phyloP scores from a whole-genome alignment of 352 stramenopile species.

The Globisporangium radiosum region DNA sequence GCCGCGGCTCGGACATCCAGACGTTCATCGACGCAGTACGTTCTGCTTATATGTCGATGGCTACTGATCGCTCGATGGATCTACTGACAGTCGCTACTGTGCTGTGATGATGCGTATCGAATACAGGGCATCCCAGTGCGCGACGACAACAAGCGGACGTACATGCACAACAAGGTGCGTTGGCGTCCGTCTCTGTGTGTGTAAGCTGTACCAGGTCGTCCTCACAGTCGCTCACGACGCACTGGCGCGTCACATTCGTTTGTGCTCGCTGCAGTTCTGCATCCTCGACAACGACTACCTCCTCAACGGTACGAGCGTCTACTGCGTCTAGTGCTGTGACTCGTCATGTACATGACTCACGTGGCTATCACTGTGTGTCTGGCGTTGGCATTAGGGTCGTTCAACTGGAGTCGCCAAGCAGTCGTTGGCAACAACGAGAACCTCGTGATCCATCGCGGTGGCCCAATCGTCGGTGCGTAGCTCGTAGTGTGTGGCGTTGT shows the following conservation, averaged over 20 bases:
- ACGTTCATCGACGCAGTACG: conserved; percentile 65
- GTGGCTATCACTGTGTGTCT: neutral
- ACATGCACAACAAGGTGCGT: conserved; percentile 69
- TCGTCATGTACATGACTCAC: neutral
- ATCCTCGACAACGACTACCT: conserved; percentile 55
- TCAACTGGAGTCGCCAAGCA: conserved; percentile 72
- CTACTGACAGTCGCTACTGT: neutral
- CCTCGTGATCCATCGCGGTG: conserved; percentile 43
- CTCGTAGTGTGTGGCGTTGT: neutral
- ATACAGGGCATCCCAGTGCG: conserved; percentile 52
- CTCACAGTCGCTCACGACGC: neutral
- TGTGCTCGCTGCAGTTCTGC: conserved; percentile 34
- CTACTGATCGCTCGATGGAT: no score
- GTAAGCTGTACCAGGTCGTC: neutral
- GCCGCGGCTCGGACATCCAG: conserved; percentile 59
- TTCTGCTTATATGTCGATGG: neutral
- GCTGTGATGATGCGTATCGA: conserved; percentile 1
- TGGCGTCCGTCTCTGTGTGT: neutral
- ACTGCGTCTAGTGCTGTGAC: no score
- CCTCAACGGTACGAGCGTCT: conserved; percentile 35
- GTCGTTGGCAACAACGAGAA: conserved; percentile 62
- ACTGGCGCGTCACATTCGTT: neutral
- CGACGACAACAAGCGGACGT: conserved; percentile 48
- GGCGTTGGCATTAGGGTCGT: conserved; percentile 27
- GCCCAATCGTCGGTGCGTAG: conserved; percentile 42